Conservation (phyloP, 176 grass and related monocot species). For the Zoysia pacifica region DNA sequence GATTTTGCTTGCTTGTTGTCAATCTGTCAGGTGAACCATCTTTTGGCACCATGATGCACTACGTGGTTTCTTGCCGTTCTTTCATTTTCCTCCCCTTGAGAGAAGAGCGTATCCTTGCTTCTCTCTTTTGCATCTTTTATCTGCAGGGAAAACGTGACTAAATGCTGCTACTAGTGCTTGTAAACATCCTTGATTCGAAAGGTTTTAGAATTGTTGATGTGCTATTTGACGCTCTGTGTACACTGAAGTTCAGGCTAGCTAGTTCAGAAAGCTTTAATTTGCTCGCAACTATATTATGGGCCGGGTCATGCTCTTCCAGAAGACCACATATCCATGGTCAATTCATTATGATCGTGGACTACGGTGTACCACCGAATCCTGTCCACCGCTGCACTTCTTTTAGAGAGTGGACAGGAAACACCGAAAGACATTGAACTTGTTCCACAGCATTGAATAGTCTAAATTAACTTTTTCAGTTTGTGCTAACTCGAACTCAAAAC, state of each 20-base stretch:
- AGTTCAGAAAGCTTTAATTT: constrained; percentile 15
- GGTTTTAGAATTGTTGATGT: constrained; percentile 1
- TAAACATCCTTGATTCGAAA: constrained; percentile 1
- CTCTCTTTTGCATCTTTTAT: constrained; percentile 4
- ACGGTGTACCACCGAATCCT: constrained; percentile 37
- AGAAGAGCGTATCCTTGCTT: constrained; percentile 24
- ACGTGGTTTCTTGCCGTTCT: constrained; percentile 57
- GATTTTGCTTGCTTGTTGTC: constrained; percentile 6
- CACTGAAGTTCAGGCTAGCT: neutral
- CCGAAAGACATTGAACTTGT: neutral
- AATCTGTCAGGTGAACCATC: constrained; percentile 17
- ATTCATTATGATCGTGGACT: constrained; percentile 42
- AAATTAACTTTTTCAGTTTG: too few relatives aligned
- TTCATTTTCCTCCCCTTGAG: constrained; percentile 28
- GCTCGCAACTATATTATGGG: neutral
- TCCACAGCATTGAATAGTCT: neutral
- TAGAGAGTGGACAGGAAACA: neutral
- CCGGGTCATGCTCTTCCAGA: constrained; percentile 24
- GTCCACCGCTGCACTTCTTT: constrained; percentile 21
- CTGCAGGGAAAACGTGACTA: constrained; percentile 17
- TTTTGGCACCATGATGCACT: constrained; percentile 18
- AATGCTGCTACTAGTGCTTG: neutral
- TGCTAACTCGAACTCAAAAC: too few relatives aligned
- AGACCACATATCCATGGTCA: constrained; percentile 28
- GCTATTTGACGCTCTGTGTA: neutral